These are phyloP conservation scores for Lignosus rhinocerotis DNA, from an alignment of 1,284 basidiomycete genomes.

Conservation along the genomic window DNA sequence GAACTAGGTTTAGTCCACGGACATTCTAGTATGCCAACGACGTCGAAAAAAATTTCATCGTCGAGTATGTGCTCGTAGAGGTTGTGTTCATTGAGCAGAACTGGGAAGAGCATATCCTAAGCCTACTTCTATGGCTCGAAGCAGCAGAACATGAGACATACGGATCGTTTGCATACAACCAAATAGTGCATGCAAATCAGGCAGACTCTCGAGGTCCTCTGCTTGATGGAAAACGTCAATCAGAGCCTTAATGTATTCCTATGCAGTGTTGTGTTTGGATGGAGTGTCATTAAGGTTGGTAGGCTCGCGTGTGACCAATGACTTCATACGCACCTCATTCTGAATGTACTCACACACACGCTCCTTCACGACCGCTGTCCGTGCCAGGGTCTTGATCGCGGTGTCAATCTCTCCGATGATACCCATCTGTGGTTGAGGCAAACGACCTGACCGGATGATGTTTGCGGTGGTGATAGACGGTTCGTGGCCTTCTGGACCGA, in stretches of 20 bases:
- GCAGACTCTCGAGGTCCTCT: conserved; percentile 89
- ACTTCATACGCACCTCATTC: conserved; percentile 53
- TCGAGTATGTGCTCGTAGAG: conserved; percentile 95
- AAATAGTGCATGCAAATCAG: conserved; percentile 89
- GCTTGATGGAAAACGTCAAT: conserved; percentile 85
- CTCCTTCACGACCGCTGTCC: conserved; percentile 70
- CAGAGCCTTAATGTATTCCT: conserved; percentile 89
- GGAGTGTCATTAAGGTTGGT: conserved; percentile 1
- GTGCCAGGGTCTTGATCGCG: conserved; percentile 69
- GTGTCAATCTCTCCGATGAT: conserved; percentile 77
- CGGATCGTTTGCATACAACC: conserved; percentile 93
- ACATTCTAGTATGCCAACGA: conserved; percentile 98
- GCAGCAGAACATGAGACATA: conserved; percentile 45
- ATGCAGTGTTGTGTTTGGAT: conserved; percentile 1
- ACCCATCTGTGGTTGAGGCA: conserved; percentile 70
- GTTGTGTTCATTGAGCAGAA: conserved; percentile 93
- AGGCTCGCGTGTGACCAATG: not conserved
- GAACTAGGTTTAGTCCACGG: conserved; percentile 35
- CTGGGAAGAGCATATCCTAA: conserved; percentile 43
- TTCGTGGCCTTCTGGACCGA: conserved; percentile 59
- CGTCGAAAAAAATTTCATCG: conserved; percentile 90
- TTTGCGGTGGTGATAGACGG: conserved; percentile 58
- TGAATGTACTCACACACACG: conserved; percentile 83
- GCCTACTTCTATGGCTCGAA: conserved; percentile 4
- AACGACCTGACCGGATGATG: conserved; percentile 69